These are phyloP conservation scores for Hemerocallis citrina DNA, from an alignment of 106 monocot species.

Conservation along the genomic window DNA sequence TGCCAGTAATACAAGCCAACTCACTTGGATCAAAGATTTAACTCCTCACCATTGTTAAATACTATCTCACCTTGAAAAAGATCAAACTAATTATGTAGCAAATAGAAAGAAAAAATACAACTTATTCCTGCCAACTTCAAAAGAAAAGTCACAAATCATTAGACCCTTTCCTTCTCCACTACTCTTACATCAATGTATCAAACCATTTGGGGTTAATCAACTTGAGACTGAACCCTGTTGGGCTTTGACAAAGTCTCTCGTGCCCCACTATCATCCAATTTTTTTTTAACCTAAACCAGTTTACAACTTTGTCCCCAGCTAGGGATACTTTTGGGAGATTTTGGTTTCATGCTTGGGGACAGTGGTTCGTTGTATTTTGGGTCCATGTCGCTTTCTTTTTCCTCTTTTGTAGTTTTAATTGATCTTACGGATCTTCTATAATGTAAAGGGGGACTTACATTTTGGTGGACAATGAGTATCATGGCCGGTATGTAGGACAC, in stretches of 20 bases:
- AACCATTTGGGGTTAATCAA: too few relatives aligned
- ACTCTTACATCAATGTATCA: background rate
- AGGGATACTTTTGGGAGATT: too few relatives aligned
- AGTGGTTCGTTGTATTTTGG: too few relatives aligned
- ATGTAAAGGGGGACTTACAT: too few relatives aligned
- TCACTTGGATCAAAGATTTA: background rate
- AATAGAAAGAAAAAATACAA: background rate
- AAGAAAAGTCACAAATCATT: background rate
- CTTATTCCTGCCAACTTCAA: constrained; percentile 4
- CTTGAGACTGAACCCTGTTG: background rate
- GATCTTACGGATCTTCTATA: too few relatives aligned
- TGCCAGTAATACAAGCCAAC: constrained; percentile 1
- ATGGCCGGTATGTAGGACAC: too few relatives aligned
- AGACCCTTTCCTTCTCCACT: background rate
- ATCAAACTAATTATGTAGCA: background rate
- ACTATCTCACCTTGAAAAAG: background rate
- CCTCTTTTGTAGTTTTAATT: too few relatives aligned
- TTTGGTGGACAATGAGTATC: too few relatives aligned
- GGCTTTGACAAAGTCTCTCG: background rate
- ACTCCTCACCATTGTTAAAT: background rate
- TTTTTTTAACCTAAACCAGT: background rate
- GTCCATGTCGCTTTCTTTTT: too few relatives aligned
- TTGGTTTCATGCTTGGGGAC: too few relatives aligned
- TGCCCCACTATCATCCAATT: background rate
- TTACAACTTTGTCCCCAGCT: background rate